Evolutionary conservation across 306 rosid genomes (phyloP).

Genomic region (Canavalia ensiformis): DNA sequence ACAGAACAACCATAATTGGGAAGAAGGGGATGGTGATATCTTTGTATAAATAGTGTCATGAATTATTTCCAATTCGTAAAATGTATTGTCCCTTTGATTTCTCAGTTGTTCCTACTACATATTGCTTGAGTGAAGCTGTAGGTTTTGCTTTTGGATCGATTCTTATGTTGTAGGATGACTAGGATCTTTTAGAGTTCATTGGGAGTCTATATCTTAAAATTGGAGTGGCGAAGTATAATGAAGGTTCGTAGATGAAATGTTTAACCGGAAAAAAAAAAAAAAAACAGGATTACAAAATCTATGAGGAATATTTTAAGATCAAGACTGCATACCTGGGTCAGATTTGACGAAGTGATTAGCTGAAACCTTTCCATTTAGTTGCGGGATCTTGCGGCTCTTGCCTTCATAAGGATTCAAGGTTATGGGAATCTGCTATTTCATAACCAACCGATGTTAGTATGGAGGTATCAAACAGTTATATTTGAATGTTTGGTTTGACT

Average conservation of each 20-base stretch:
- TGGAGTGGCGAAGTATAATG: neutral
- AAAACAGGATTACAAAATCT: neutral
- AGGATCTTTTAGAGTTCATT: neutral
- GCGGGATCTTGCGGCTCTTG: constrained; percentile 5
- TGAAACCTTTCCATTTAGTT: constrained; percentile 5
- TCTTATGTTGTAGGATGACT: neutral
- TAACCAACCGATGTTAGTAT: neutral
- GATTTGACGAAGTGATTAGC: neutral
- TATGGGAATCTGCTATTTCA: neutral
- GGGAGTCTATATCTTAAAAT: neutral
- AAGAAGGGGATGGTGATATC: constrained; percentile 25
- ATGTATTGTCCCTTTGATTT: constrained; percentile 3
- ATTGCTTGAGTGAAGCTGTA: constrained; percentile 7
- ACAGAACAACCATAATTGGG: constrained; percentile 37
- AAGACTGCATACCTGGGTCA: constrained; percentile 39
- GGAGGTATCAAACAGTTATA: neutral
- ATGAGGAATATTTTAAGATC: neutral
- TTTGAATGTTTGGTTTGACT: constrained; percentile 55
- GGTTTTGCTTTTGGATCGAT: neutral
- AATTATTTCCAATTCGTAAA: constrained; percentile 24
- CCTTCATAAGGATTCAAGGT: neutral
- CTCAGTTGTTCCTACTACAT: neutral
- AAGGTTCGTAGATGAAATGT: neutral
- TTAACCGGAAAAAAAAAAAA: neutral
- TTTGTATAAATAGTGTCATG: constrained; percentile 47